Evolutionary conservation across 192 early-diverging fungal species (phyloP).

Genomic region (Funneliformis mosseae): DNA sequence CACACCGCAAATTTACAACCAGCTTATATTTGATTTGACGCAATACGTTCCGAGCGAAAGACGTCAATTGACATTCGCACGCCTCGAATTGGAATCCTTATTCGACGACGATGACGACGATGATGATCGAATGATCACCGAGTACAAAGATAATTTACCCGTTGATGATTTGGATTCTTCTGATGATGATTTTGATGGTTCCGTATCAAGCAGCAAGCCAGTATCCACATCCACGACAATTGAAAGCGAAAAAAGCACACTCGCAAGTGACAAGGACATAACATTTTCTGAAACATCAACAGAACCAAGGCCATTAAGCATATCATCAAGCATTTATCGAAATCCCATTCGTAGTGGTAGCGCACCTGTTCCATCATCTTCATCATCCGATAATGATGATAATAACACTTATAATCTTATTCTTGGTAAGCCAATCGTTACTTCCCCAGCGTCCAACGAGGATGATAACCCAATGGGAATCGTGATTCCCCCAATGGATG

Average conservation of each 20-base stretch:
- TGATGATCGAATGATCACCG: not conserved
- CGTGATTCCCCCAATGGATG: not conserved
- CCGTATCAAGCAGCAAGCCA: not conserved
- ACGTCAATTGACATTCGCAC: not conserved
- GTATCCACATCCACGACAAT: not conserved
- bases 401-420: too few relatives aligned
- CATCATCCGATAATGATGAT: too few relatives aligned
- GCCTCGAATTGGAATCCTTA: constrained; percentile 21
- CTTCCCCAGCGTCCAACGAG: too few relatives aligned
- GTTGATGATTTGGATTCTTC: not conserved
- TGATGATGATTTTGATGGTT: not conserved
- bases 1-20: not conserved
- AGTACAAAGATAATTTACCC: not conserved
- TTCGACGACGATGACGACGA: constrained; percentile 26
- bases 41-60: constrained; percentile 10
- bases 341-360: too few relatives aligned
- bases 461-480: too few relatives aligned
- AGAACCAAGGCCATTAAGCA: not conserved
- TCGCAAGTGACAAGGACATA: not conserved
- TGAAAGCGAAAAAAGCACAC: not conserved
- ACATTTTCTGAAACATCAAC: not conserved
- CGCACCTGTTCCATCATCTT: too few relatives aligned
- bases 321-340: too few relatives aligned
- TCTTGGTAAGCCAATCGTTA: too few relatives aligned
- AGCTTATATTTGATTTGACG: constrained; percentile 21